Evolutionary conservation across 768 basidiomycete genomes (phyloP), one percentile per base, ranked within the genome.

Genomic region (Phanerochaete carnosa): DNA sequence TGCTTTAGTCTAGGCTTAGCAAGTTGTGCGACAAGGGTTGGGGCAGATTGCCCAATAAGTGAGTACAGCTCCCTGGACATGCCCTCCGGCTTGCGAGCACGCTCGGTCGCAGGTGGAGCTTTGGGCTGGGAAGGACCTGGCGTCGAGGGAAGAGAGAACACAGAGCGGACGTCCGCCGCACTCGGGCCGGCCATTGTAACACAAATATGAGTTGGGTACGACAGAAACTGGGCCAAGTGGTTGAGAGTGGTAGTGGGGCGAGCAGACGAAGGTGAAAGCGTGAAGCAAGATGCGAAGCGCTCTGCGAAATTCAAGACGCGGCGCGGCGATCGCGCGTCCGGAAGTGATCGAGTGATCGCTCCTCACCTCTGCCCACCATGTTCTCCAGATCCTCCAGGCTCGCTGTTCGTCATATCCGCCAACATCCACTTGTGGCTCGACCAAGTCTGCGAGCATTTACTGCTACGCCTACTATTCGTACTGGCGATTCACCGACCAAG

Each of bases 1-100:
- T 94, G 90, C 70, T 95, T 95, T 59, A 95, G 82, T 57, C 87
- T 85, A 35, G 92, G 91, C 70, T 92, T 91, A 28, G 88, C 81
- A 60, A 88, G 81, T 66, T 91, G 88, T 33, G 90, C 83, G 0
- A 87, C 89, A 52, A 98, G 81, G 1, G 90, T 87, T 0, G 96
- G 95, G 12, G 90, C 90, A 51, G 92, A 90, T 61, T 93, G 87
- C n/a, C 96, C 96, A 65, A 99, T 98, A 61, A 99, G 85, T 1
- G 91, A 88, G 75, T 91, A 98, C 1, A 99, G 81, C 73, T 98
- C 95, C 65, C 95, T 81, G 0, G 94, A 89, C 62, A 98, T 95
- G 22, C 96, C 95, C 22, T 94, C 92, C 3, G 92, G 92, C 73
- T 91, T 93, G 68, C 83, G 82, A 19, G 76, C 68, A 13, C 78